Evolutionary conservation across 2,329 filamentous ascomycete genomes (phyloP), one percentile per base, ranked within the genome.

Genomic region (Epichloe elymi): DNA sequence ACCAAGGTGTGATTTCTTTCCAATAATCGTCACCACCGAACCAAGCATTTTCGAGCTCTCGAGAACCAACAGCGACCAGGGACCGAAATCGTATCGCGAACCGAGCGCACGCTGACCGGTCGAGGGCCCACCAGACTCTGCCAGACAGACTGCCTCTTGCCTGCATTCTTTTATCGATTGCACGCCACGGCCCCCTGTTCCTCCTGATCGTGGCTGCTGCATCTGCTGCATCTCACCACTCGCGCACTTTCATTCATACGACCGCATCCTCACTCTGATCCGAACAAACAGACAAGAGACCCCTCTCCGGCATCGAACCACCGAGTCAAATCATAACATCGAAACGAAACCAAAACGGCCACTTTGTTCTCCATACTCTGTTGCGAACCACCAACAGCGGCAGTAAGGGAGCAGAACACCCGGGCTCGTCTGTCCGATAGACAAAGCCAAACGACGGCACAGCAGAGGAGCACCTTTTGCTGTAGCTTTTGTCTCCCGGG

Each of bases 181-280:
- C 47, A 20, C 48, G 15, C 39, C 7, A 23, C 41, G 20, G 23
- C 46, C 40, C 40, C 40, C 40, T 30, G 7, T 30, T 30, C 26
- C 26, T 30, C 26, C 26, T 30, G 26, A 30, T 30, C 36, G 51
- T n/a, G 17, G 35, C 26, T 50, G 43, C 45, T 37, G 43, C 45
- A 46, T 20, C 26, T 50, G 43, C 45, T 37, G 43, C 45, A 46
- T 20, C 35, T 48, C 20, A 43, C 48, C 49, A 48, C 40, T 35
- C 17, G 40, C 48, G 23, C 30, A 41, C 17, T 35, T 4, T 35
- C 23, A n/a, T 7, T 38, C 23, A n/a, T 47, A 30, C n/a, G 12
- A 40, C 23, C 40, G n/a, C 15, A 48, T 41, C 23, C 11, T 23
- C 23, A 33, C 26, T 40, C 26, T 42, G 12, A 19, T n/a, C 15